Base-by-base conservation (phyloP, 805 yeast genomes). In the Zygosaccharomyces kombuchaensis region DNA sequence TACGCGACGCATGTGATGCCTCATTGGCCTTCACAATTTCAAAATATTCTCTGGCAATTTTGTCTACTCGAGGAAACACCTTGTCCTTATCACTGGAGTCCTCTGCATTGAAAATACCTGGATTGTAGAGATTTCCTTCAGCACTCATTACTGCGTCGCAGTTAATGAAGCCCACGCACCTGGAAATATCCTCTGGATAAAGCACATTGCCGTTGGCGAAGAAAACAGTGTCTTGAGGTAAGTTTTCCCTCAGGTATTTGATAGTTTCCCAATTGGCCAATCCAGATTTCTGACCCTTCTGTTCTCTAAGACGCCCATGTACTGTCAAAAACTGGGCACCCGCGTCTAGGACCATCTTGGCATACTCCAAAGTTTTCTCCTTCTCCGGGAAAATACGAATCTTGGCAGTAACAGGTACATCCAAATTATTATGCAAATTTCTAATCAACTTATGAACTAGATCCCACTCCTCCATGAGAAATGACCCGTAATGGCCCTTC, bases 131-230 rank as follows among this genome's bases (percentile, higher is more conserved):
- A 59, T 89, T 89, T 1, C 96, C 96, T 65, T 93, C 99, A 1
- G 99, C 99, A 34, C 95, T 82, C 99, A 93, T 93, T 13, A 93
- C 93, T 0, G 89, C 96, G 67, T 93, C 97, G 52, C 93, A 85
- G 0, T 68, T 70, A 4, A 87, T 79, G 7, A 70, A 75, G 1
- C 72, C 73, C 36, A 80, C 62, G 62, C 96, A 85, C 50, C 93
- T 73, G 1, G 73, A 72, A 19, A 91, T 71, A 62, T 93, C 98
- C 35, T 82, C 85, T 0, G 95, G 87, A 58, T 93, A 93, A 37
- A 93, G 68, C n/a, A 93, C 78, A 65, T 93, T 93, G 5, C 99
- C 99, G 63, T 93, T 93, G 35, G 96, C 87, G 59, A 93, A 86
- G 54, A 93, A 83, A 0, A 93, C 97, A 2, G 91, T 88, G 39